Conservation (phyloP, 1,284 basidiomycete genomes). For the Filobasidium uniguttulatum region DNA sequence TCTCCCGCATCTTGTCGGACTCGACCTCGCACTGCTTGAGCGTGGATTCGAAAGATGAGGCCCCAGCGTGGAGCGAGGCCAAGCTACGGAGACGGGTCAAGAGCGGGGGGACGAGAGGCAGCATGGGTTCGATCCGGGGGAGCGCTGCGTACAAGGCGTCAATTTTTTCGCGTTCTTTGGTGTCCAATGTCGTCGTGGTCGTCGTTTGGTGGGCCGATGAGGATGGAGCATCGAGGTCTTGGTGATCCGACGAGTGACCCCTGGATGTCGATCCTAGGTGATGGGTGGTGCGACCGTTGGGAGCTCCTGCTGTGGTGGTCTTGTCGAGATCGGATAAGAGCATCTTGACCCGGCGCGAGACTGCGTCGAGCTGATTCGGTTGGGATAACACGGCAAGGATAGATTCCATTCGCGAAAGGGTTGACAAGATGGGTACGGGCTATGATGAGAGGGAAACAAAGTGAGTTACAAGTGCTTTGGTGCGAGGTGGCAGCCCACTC, state of each 20-base stretch:
- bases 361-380: conserved; percentile 91
- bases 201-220: conserved; percentile 9
- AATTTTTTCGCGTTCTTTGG: conserved; percentile 49
- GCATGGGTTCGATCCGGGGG: conserved; percentile 64
- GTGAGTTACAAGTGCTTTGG: background rate
- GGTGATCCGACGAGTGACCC: background rate
- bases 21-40: conserved; percentile 59
- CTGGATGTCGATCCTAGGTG: background rate
- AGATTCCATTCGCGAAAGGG: conserved; percentile 66
- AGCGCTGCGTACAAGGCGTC: conserved; percentile 53
- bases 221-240: conserved; percentile 1
- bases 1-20: conserved; percentile 49
- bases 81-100: conserved; percentile 73
- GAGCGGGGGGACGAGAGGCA: conserved; percentile 85
- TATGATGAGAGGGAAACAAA: background rate
- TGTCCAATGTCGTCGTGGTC: conserved; percentile 19
- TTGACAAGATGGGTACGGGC: conserved; percentile 55
- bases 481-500: conserved; percentile 33
- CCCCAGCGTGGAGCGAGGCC: conserved; percentile 64
- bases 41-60: conserved; percentile 49
- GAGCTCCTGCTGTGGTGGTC: conserved; percentile 44
- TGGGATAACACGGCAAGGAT: conserved; percentile 71
- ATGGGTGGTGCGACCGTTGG: conserved; percentile 23
- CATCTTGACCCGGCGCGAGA: conserved; percentile 82
- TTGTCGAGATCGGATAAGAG: conserved; percentile 86